Conservation (phyloP, 139 green algal genomes). For the Chlorella vulgaris region DNA sequence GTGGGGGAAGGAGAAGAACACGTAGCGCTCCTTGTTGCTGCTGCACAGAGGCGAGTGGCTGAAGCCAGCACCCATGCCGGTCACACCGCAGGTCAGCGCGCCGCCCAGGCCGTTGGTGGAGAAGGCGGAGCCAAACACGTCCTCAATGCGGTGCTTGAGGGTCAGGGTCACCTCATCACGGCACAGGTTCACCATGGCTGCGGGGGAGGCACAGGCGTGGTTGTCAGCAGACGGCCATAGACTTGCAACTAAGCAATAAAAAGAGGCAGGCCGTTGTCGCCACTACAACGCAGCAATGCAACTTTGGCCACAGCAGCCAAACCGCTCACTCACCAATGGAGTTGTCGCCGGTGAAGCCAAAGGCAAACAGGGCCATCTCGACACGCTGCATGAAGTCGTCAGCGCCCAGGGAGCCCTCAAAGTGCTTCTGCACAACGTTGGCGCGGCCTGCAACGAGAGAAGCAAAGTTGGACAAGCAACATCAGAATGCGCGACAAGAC, state of each 20-base stretch:
- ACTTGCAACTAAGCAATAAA: neutral
- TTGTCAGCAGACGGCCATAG: neutral
- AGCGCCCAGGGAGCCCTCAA: constrained; percentile 67
- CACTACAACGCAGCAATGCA: too few species aligned
- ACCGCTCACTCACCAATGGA: constrained; percentile 62
- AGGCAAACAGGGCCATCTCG: constrained; percentile 72
- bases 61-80: constrained; percentile 65
- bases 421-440: constrained; percentile 41
- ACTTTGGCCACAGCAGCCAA: neutral
- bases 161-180: constrained; percentile 83
- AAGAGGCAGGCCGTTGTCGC: too few species aligned
- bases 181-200: constrained; percentile 85
- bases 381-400: constrained; percentile 84
- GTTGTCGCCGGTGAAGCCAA: constrained; percentile 84
- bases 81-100: constrained; percentile 85
- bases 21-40: constrained; percentile 73
- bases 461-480: too few species aligned
- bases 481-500: too few species aligned
- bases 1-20: constrained; percentile 93
- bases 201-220: neutral
- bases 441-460: neutral
- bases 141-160: constrained; percentile 76
- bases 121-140: constrained; percentile 80
- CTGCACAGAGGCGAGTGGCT: constrained; percentile 53
- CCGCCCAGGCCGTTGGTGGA: constrained; percentile 85